A percentile compares a stretch with the other conserved stretches of the same genome.
phyloP scores from a whole-genome alignment of 352 stramenopile genomes.

The Globisporangium abappressorium region DNA sequence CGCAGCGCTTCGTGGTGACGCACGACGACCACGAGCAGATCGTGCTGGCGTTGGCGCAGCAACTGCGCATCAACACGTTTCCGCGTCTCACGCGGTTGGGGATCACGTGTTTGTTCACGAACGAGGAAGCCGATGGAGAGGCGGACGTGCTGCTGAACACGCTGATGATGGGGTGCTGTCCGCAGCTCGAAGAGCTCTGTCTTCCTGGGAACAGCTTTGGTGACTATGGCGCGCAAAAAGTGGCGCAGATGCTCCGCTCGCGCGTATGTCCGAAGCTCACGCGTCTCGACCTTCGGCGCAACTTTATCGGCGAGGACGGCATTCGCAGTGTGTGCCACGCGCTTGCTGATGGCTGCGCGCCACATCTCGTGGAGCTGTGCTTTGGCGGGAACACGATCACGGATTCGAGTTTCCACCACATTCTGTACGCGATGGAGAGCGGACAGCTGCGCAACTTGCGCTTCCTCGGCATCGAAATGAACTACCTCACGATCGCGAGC shows the following conservation, averaged over 20 bases:
- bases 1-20: conserved; percentile 84
- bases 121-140: conserved; percentile 83
- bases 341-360: conserved; percentile 65
- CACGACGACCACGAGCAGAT: conserved; percentile 88
- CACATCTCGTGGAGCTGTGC: conserved; percentile 69
- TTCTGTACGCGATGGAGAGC: conserved; percentile 83
- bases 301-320: conserved; percentile 85
- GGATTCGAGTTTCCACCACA: conserved; percentile 80
- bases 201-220: conserved; percentile 83
- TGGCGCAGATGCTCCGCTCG: conserved; percentile 81
- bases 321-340: conserved; percentile 69
- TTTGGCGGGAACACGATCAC: conserved; percentile 82
- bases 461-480: conserved; percentile 85
- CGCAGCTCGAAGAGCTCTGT: conserved; percentile 72
- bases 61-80: conserved; percentile 63
- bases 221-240: conserved; percentile 78
- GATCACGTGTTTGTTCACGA: conserved; percentile 82
- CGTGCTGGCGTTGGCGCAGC: conserved; percentile 62
- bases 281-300: conserved; percentile 73
- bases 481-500: conserved; percentile 77
- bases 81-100: conserved; percentile 51
- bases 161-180: conserved; percentile 75
- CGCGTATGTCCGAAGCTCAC: conserved; percentile 75
- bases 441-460: conserved; percentile 50
- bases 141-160: conserved; percentile 79